Evolutionary conservation across 192 early-diverging fungal species (phyloP).

Genomic region (Mortierella alpina): DNA sequence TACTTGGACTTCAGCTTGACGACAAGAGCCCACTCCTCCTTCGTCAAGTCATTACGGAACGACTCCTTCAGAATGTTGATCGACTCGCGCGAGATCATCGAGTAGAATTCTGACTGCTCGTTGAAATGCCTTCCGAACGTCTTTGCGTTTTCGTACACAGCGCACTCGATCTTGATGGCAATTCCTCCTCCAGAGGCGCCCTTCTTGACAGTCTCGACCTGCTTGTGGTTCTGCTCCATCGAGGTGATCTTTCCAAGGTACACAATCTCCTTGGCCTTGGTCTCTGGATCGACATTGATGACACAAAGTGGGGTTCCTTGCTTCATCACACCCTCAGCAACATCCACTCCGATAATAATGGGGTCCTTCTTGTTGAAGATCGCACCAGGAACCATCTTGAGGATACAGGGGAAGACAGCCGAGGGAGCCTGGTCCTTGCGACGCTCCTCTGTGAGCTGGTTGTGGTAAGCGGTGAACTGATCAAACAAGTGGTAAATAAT

Average conservation of each 20-base stretch:
- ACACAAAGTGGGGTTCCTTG: slow-evolving; percentile 94
- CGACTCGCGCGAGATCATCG: slow-evolving; percentile 84
- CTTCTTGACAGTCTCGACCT: slow-evolving; percentile 82
- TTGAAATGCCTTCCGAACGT: slow-evolving; percentile 94
- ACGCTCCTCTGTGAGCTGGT: slow-evolving; percentile 84
- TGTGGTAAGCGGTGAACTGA: slow-evolving; percentile 84
- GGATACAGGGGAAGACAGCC: slow-evolving; percentile 96
- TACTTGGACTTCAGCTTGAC: slow-evolving; percentile 77
- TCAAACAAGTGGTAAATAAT: slow-evolving; percentile 99
- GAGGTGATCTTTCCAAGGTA: slow-evolving; percentile 88
- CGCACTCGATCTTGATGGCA: slow-evolving; percentile 90
- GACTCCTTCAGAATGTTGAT: slow-evolving; percentile 96
- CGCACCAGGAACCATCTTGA: slow-evolving; percentile 88
- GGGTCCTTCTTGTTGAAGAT: slow-evolving; percentile 97
- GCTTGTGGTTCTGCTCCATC: slow-evolving; percentile 94
- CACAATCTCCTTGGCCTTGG: slow-evolving; percentile 76
- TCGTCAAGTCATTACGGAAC: slow-evolving; percentile 91
- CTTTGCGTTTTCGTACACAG: slow-evolving; percentile 87
- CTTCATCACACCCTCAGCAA: slow-evolving; percentile 90
- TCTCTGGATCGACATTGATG: slow-evolving; percentile 75
- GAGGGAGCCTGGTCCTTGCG: slow-evolving; percentile 86
- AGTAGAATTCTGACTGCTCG: slow-evolving; percentile 83
- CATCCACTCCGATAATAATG: slow-evolving; percentile 95
- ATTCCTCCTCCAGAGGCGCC: slow-evolving; percentile 86
- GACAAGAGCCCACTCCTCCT: slow-evolving; percentile 89